phyloP scores from a whole-genome alignment of 2,329 filamentous ascomycete genomes.

The Aplosporella prunicola region DNA sequence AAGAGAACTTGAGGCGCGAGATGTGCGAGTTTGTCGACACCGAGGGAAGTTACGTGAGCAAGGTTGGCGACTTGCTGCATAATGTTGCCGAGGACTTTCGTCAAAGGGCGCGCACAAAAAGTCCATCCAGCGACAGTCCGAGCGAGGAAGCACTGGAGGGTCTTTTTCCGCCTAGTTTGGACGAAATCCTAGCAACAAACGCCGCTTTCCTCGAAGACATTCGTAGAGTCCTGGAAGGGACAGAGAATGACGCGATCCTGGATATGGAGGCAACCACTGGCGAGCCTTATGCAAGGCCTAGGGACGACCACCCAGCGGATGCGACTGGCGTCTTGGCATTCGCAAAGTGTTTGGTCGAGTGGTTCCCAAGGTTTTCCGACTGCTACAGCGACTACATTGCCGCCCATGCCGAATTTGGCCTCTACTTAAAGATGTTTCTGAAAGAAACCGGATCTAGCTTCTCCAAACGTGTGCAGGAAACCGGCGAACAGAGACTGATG shows the following conservation, averaged over 20 bases:
- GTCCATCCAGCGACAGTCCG: conserved; percentile 56
- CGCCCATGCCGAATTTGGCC: conserved; percentile 77
- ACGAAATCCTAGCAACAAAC: conserved; percentile 74
- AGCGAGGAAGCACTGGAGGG: conserved; percentile 61
- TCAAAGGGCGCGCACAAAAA: conserved; percentile 52
- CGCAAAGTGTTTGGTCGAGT: conserved; percentile 73
- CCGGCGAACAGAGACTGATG: conserved; percentile 81
- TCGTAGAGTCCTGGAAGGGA: conserved; percentile 67
- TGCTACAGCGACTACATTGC: conserved; percentile 91
- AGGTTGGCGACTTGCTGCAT: conserved; percentile 74
- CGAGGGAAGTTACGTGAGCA: conserved; percentile 85
- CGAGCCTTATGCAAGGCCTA: background rate
- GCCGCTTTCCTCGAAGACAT: conserved; percentile 69
- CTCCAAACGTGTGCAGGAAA: conserved; percentile 66
- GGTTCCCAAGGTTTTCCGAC: conserved; percentile 86
- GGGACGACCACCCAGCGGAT: conserved; percentile 41
- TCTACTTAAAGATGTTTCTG: conserved; percentile 68
- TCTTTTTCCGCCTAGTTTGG: conserved; percentile 72
- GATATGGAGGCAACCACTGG: conserved; percentile 55
- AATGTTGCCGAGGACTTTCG: conserved; percentile 74
- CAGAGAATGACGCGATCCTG: conserved; percentile 66
- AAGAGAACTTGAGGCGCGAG: conserved; percentile 75
- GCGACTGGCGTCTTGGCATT: conserved; percentile 69
- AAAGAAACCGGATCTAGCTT: conserved; percentile 72
- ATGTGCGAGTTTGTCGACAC: conserved; percentile 87